Percentiles rank a stretch among this genome's conserved stretches.
Conservation (phyloP, 2,329 filamentous ascomycete species). For the Corynespora cassiicola region DNA sequence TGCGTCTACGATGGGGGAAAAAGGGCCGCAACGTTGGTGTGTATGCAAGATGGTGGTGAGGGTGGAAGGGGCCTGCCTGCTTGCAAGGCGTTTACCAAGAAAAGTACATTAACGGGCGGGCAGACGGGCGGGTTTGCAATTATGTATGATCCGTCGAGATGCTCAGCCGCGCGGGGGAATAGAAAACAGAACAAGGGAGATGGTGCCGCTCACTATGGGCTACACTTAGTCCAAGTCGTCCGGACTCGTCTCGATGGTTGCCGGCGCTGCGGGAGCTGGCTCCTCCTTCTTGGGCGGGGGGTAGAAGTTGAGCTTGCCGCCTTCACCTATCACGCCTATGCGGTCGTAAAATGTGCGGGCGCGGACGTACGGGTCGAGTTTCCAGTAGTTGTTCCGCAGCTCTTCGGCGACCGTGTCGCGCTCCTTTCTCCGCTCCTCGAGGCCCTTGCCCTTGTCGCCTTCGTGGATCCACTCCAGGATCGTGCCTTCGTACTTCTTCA, state of each 20-base stretch:
- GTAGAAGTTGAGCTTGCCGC: conserved; percentile 77
- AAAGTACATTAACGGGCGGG: too few relatives aligned
- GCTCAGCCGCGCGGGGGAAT: too few relatives aligned
- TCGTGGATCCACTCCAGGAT: conserved; percentile 78
- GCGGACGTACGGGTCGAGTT: conserved; percentile 83
- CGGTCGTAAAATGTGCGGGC: conserved; percentile 87
- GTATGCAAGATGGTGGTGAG: too few relatives aligned
- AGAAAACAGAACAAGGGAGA: too few relatives aligned
- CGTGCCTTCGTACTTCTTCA: conserved; percentile 74
- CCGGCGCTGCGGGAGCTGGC: conserved; percentile 11
- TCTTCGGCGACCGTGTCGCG: conserved; percentile 68
- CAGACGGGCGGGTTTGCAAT: too few relatives aligned
- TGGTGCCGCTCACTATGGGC: too few relatives aligned
- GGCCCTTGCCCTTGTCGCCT: conserved; percentile 45
- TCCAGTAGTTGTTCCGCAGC: conserved; percentile 83
- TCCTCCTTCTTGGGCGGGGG: conserved; percentile 39
- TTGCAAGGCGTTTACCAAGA: too few relatives aligned
- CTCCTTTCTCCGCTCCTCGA: conserved; percentile 60
- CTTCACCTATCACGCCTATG: conserved; percentile 71
- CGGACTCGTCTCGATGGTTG: conserved; percentile 29
- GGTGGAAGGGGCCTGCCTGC: too few relatives aligned
- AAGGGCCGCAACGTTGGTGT: too few relatives aligned
- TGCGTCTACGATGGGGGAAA: too few relatives aligned
- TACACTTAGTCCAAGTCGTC: conserved; percentile 43
- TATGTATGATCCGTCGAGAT: too few relatives aligned